Evolutionary conservation across 805 yeast species (phyloP), one percentile per base, ranked within the genome.

Genomic region (Suhomyces canberraensis): DNA sequence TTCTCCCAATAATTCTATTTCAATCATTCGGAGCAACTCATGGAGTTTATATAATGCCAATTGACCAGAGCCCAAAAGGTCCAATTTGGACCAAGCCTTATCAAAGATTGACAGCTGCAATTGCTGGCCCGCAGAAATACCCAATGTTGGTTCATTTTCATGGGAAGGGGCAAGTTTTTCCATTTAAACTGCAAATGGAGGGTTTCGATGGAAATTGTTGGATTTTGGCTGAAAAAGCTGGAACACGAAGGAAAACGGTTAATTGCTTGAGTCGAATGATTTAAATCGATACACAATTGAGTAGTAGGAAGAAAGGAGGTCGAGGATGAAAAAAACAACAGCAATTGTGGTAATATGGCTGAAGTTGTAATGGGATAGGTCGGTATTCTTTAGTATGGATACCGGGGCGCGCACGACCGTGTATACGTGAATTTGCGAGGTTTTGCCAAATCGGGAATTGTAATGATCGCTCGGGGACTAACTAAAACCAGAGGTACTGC

Each of bases 81-180:
- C 39, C 20, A 41, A 7, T 19, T 37, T 25, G 11, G 14, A 17
- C 45, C 45, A 41, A 5, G 45, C 39, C 4, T 15, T 11, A 24
- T 27, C 30, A 32, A 42, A 39, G 27, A 41, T 33, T 6, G 45
- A 41, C n/a, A n/a, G n/a, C n/a, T n/a, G n/a, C n/a, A n/a, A n/a
- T n/a, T n/a, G n/a, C n/a, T n/a, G n/a, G n/a, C n/a, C n/a, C n/a
- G n/a, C n/a, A n/a, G n/a, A n/a, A n/a, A n/a, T n/a, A n/a, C n/a
- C n/a, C n/a, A n/a, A n/a, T n/a, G n/a, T n/a, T n/a, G n/a, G n/a
- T n/a, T n/a, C n/a, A 6, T 16, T 22, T 11, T 20, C 9, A 9
- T 20, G 22, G 22, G 9, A 7, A 9, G 22, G 9, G 22, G 22
- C 22, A 7, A 7, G 22, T 9, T 20, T 9, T 7, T 20, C 22